Evolutionary conservation across 1,284 basidiomycete genomes (phyloP).

Genomic region (Ceratobasidium papillatum): DNA sequence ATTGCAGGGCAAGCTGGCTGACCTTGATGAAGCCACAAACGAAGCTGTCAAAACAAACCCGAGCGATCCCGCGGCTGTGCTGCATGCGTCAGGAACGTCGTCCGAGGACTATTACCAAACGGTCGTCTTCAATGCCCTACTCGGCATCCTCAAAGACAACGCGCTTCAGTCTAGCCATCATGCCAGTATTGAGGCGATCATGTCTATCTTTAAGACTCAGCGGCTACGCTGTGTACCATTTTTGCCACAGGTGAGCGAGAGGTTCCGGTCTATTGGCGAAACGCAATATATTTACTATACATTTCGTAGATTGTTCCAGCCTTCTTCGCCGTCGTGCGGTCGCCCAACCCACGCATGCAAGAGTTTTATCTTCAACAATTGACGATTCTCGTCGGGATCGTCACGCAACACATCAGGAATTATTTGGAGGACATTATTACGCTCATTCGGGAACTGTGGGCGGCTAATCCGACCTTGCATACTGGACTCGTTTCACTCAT

Average conservation of each 20-base stretch:
- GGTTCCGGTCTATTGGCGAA: not conserved
- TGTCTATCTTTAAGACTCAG: slow-evolving; percentile 99
- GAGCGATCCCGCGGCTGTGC: slow-evolving; percentile 63
- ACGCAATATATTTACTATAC: slow-evolving; percentile 36
- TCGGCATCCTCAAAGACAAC: slow-evolving; percentile 90
- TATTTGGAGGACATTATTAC: slow-evolving; percentile 85
- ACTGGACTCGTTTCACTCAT: slow-evolving; percentile 93
- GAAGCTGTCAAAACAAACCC: slow-evolving; percentile 67
- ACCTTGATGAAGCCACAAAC: slow-evolving; percentile 75
- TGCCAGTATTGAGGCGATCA: slow-evolving; percentile 96
- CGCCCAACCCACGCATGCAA: slow-evolving; percentile 78
- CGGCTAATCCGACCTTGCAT: slow-evolving; percentile 80
- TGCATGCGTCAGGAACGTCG: slow-evolving; percentile 57
- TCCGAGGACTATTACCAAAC: slow-evolving; percentile 98
- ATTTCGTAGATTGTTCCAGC: slow-evolving; percentile 90
- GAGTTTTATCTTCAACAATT: slow-evolving; percentile 97
- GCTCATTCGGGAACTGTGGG: slow-evolving; percentile 90
- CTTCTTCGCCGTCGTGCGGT: slow-evolving; percentile 88
- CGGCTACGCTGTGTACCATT: slow-evolving; percentile 96
- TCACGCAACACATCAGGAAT: slow-evolving; percentile 97
- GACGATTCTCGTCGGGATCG: slow-evolving; percentile 94
- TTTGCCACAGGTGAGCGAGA: slow-evolving; percentile 79
- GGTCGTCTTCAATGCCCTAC: slow-evolving; percentile 90
- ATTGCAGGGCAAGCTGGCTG: slow-evolving; percentile 63
- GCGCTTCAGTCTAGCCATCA: slow-evolving; percentile 87